Evolutionary conservation across 2,329 filamentous ascomycete genomes (phyloP), one percentile per base, ranked within the genome.

Genomic region (Fusarium musae): DNA sequence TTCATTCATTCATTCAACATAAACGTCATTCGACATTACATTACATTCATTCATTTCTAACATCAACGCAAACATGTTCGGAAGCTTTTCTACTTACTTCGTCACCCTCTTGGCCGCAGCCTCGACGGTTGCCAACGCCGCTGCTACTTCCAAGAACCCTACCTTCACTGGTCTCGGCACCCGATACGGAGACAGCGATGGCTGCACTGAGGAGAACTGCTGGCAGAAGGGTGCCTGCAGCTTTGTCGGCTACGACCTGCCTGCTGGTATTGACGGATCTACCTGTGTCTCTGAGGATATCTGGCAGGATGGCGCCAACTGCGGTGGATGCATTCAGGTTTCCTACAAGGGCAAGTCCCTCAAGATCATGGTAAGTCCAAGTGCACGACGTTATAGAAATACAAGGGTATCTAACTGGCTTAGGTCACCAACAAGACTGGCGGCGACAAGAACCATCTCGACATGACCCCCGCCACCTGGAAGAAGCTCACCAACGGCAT

Each of bases 191-290:
- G 13, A 19, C 12, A 46, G 50, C 21, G 63, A 66, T 23, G 61
- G 61, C 34, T 67, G 64, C 34, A 60, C 39, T 23, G 64, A 67
- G 44, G 64, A 67, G 17, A 3, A 67, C 0, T 67, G 64, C 53
- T 67, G 64, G 64, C 63, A 67, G 46, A 46, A 61, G 23, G 64
- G 64, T 40, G 64, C 64, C 3, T 67, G 64, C 39, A 67, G 64
- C 28, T 67, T 67, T 28, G 64, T 67, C 21, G 64, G 26, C 26
- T 67, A 67, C 7, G 32, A 67, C 5, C 46, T 67, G 34, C 64
- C 64, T 19, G 9, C 37, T 28, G 64, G 64, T 6, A 67, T 67
- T 13, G 63, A 67, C 15, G 64, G 64, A 21, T 21, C 34, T 16
- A 67, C 63, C 3, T 67, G 64, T 37, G 44, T 67, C 26, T 67